These are phyloP conservation scores for Papilionanthe hybrid DNA, from an alignment of 116 monocot genomes.

Conservation along the genomic window DNA sequence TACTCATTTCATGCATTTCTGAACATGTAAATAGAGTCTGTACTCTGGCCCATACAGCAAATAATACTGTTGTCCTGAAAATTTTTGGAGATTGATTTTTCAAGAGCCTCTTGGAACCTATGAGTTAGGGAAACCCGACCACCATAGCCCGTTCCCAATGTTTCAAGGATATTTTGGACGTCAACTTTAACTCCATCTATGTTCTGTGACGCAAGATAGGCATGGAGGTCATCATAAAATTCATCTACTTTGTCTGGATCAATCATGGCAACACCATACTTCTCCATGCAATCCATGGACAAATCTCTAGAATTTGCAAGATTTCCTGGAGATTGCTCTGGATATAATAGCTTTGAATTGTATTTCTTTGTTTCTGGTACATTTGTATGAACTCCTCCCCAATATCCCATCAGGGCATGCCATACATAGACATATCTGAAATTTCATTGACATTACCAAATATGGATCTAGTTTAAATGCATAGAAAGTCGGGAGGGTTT, in stretches of 20 bases:
- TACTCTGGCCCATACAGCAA: slow-evolving; percentile 44
- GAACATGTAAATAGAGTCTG: slow-evolving; percentile 40
- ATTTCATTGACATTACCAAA: neutral
- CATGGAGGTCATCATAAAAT: slow-evolving; percentile 43
- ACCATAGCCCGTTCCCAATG: slow-evolving; percentile 25
- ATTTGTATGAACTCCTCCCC: slow-evolving; percentile 42
- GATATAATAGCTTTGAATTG: slow-evolving; percentile 28
- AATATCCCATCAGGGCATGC: slow-evolving; percentile 52
- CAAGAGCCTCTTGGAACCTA: slow-evolving; percentile 32
- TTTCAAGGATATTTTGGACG: slow-evolving; percentile 49
- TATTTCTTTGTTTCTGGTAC: slow-evolving; percentile 32
- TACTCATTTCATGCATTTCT: neutral
- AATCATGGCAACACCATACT: slow-evolving; percentile 35
- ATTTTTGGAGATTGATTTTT: slow-evolving; percentile 33
- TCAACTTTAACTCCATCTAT: slow-evolving; percentile 54
- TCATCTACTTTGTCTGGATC: slow-evolving; percentile 24
- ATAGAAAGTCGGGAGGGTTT: neutral
- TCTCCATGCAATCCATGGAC: slow-evolving; percentile 46
- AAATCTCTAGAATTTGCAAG: slow-evolving; percentile 31
- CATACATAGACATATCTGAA: slow-evolving; percentile 40
- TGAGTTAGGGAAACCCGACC: slow-evolving; percentile 32
- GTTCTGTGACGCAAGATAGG: slow-evolving; percentile 34
- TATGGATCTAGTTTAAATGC: neutral
- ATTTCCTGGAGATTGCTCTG: slow-evolving; percentile 41
- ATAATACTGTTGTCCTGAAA: slow-evolving; percentile 43